Percentiles rank a stretch among this genome's conserved stretches.
phyloP scores from a whole-genome alignment of 352 stramenopile species.

The Phytophthora gonapodyides region DNA sequence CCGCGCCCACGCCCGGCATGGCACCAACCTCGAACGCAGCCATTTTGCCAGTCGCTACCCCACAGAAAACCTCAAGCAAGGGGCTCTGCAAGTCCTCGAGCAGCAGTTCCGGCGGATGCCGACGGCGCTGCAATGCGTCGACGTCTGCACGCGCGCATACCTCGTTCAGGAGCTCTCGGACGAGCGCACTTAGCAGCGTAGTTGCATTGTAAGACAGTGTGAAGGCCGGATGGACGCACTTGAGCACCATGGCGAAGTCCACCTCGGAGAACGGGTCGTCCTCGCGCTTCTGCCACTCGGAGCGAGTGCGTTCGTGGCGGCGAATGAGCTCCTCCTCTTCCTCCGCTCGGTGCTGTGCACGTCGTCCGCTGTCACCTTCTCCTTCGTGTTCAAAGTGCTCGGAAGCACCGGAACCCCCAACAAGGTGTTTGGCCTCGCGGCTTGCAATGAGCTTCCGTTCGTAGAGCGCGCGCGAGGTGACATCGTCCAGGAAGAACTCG shows the following conservation, averaged over 20 bases:
- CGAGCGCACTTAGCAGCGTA: slow-evolving; percentile 49
- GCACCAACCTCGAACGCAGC: slow-evolving; percentile 8
- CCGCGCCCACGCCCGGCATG: slow-evolving; percentile 10
- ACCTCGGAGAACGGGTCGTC: slow-evolving; percentile 65
- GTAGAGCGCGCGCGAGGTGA: slow-evolving; percentile 49
- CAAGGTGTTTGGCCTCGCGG: slow-evolving; percentile 52
- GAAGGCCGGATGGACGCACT: slow-evolving; percentile 65
- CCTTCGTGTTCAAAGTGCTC: slow-evolving; percentile 11
- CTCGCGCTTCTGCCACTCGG: slow-evolving; percentile 62
- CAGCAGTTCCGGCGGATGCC: slow-evolving; percentile 40
- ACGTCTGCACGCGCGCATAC: slow-evolving; percentile 51
- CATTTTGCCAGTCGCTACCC: slow-evolving; percentile 17
- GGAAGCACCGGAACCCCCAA: not conserved
- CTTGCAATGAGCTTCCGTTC: slow-evolving; percentile 44
- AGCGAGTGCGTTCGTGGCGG: slow-evolving; percentile 48
- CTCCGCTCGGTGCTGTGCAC: slow-evolving; percentile 5
- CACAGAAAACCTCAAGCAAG: slow-evolving; percentile 31
- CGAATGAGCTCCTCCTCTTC: slow-evolving; percentile 50
- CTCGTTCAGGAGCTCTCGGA: slow-evolving; percentile 59
- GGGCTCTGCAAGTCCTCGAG: slow-evolving; percentile 30
- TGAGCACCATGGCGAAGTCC: slow-evolving; percentile 64
- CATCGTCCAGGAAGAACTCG: slow-evolving; percentile 60
- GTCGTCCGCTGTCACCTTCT: slow-evolving; percentile 8
- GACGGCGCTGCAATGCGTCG: slow-evolving; percentile 33
- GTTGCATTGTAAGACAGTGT: slow-evolving; percentile 62